Evolutionary conservation across 148 eudicot species (phyloP).

Genomic region (Rhododendron ovatum): DNA sequence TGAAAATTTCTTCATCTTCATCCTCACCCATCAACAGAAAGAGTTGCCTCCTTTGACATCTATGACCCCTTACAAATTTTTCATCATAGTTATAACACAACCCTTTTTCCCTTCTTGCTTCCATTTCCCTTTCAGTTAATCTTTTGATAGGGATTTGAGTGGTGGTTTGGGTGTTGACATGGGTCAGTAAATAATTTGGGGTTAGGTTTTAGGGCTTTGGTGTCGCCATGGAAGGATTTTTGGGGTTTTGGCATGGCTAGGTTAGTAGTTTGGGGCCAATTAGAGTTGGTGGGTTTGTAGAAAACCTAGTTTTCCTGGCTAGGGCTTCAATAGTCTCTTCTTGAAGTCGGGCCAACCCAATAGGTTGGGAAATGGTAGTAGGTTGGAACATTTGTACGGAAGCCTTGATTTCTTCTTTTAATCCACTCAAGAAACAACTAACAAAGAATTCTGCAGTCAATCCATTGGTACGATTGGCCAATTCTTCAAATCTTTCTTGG

Average conservation of each 20-base stretch:
- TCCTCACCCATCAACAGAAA: too few species aligned
- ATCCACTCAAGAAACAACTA: neutral
- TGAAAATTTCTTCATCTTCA: too few species aligned
- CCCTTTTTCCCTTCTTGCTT: neutral
- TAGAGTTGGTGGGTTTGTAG: neutral
- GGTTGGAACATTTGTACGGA: neutral
- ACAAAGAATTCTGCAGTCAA: neutral
- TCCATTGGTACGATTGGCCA: neutral
- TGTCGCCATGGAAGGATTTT: neutral
- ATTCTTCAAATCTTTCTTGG: neutral
- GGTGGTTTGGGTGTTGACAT: neutral
- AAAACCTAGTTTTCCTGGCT: neutral
- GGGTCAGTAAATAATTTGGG: neutral
- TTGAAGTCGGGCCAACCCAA: neutral
- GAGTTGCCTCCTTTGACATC: too few species aligned
- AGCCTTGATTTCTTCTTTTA: neutral
- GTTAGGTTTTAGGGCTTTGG: neutral
- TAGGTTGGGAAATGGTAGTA: neutral
- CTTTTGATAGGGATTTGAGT: neutral
- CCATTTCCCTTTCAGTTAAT: neutral
- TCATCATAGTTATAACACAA: neutral
- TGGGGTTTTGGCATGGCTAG: neutral
- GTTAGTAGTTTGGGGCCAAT: neutral
- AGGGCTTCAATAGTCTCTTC: neutral
- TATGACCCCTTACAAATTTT: too few species aligned